Percentiles rank a stretch among this genome's conserved stretches.
Evolutionary conservation across 768 basidiomycete species (phyloP).

Genomic region (Xerocomus spinulosus): DNA sequence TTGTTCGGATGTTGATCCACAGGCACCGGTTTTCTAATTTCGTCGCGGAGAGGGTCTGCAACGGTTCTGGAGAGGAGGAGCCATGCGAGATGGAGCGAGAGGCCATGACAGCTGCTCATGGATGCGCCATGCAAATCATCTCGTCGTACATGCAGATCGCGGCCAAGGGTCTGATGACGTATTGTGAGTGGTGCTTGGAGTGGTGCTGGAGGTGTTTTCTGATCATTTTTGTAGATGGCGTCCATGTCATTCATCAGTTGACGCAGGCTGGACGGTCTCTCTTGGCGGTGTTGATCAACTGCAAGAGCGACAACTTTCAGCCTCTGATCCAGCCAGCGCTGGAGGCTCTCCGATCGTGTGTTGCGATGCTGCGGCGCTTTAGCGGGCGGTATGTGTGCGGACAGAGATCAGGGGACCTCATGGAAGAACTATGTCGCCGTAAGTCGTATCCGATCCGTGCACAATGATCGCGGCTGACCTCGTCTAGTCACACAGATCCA

Average conservation of each 20-base stretch:
- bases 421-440: conserved; percentile 94
- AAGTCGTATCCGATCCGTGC: conserved; percentile 21
- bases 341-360: conserved; percentile 83
- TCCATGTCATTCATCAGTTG: conserved; percentile 92
- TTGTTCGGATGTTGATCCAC: conserved; percentile 82
- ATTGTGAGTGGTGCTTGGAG: conserved; percentile 58
- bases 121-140: conserved; percentile 77
- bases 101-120: conserved; percentile 71
- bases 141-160: conserved; percentile 81
- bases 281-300: conserved; percentile 82
- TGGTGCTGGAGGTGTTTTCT: conserved; percentile 6
- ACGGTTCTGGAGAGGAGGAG: conserved; percentile 43
- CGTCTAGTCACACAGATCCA: conserved; percentile 77
- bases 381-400: conserved; percentile 92
- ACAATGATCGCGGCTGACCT: conserved; percentile 8
- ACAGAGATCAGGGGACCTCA: conserved; percentile 82
- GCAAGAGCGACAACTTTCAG: conserved; percentile 74
- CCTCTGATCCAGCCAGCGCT: conserved; percentile 76
- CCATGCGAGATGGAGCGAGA: conserved; percentile 69
- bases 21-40: conserved; percentile 80
- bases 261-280: conserved; percentile 91
- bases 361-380: conserved; percentile 82
- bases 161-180: conserved; percentile 88
- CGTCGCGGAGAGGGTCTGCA: conserved; percentile 61
- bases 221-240: conserved; percentile 58